Percentiles rank a stretch among this genome's conserved stretches.
Conservation (phyloP, 257 asterid genomes). For the Scutellaria baicalensis region DNA sequence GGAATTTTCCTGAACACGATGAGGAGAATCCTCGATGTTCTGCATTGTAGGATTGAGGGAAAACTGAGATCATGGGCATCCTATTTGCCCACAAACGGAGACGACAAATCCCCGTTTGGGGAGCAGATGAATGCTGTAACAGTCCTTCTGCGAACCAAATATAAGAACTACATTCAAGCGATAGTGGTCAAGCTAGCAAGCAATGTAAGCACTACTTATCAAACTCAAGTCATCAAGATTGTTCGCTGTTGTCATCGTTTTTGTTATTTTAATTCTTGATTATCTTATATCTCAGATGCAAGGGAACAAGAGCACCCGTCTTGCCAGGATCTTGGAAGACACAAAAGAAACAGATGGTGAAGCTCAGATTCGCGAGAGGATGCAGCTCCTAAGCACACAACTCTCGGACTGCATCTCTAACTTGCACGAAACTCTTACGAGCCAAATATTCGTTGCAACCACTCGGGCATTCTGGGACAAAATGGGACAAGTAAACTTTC, state of each 20-base stretch:
- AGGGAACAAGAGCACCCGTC: constrained; percentile 66
- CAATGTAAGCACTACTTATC: constrained; percentile 45
- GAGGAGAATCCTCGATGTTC: constrained; percentile 81
- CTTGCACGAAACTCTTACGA: constrained; percentile 79
- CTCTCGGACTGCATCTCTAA: constrained; percentile 73
- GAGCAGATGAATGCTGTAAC: constrained; percentile 86
- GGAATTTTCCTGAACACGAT: constrained; percentile 84
- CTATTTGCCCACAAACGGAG: constrained; percentile 63
- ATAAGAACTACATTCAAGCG: constrained; percentile 93
- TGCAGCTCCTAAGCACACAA: constrained; percentile 67
- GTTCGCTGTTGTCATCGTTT: not conserved
- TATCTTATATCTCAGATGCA: constrained; percentile 42
- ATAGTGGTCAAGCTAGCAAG: constrained; percentile 71
- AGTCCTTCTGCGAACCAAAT: constrained; percentile 75
- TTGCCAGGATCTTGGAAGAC: constrained; percentile 86
- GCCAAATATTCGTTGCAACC: constrained; percentile 72
- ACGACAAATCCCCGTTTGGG: constrained; percentile 64
- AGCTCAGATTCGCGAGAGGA: constrained; percentile 82
- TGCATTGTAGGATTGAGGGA: constrained; percentile 75
- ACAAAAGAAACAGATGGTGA: constrained; percentile 92
- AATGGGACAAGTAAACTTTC: constrained; percentile 81
- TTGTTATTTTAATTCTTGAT: not conserved
- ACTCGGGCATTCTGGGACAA: constrained; percentile 96
- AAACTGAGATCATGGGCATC: constrained; percentile 90
- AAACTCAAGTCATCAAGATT: not conserved